phyloP scores from a whole-genome alignment of 345 rosid genomes.

The Euphorbia lathyris region DNA sequence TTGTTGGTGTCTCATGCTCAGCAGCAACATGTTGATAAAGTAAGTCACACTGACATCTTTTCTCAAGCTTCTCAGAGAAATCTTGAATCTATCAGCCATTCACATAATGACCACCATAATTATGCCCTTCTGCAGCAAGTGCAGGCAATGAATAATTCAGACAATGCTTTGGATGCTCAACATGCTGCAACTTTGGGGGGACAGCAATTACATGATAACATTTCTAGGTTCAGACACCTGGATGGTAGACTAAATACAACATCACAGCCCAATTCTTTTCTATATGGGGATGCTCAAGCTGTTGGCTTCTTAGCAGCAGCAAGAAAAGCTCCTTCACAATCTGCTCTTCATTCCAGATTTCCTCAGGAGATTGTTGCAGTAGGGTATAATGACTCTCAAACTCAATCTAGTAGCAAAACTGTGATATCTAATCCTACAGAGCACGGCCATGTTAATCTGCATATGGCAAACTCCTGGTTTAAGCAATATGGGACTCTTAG shows the following conservation, averaged over 20 bases:
- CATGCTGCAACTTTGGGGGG: conserved; percentile 14
- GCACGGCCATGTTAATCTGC: conserved; percentile 30
- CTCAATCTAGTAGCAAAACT: conserved; percentile 25
- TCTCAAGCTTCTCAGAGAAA: conserved; percentile 20
- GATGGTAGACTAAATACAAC: conserved; percentile 30
- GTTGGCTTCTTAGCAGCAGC: conserved; percentile 21
- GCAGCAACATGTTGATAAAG: conserved; percentile 21
- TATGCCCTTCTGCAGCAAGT: conserved; percentile 33
- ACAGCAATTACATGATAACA: conserved; percentile 23
- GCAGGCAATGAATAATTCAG: conserved; percentile 27
- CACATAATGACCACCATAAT: conserved; percentile 17
- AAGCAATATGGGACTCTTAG: conserved; percentile 60
- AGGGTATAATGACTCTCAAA: conserved; percentile 23
- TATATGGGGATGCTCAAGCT: conserved; percentile 28
- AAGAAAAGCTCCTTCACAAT: conserved; percentile 26
- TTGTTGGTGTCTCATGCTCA: conserved; percentile 19
- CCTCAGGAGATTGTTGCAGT: conserved; percentile 21
- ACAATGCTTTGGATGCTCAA: conserved; percentile 16
- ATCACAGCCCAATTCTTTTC: conserved; percentile 24
- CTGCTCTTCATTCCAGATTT: conserved; percentile 22
- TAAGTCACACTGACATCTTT: conserved; percentile 16
- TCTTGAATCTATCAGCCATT: conserved; percentile 19
- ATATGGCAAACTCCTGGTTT: conserved; percentile 76
- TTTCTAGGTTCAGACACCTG: conserved; percentile 23
- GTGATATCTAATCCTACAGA: conserved; percentile 18